Base-by-base conservation (phyloP, 1,284 basidiomycete genomes). In the Schizophyllum commune region DNA sequence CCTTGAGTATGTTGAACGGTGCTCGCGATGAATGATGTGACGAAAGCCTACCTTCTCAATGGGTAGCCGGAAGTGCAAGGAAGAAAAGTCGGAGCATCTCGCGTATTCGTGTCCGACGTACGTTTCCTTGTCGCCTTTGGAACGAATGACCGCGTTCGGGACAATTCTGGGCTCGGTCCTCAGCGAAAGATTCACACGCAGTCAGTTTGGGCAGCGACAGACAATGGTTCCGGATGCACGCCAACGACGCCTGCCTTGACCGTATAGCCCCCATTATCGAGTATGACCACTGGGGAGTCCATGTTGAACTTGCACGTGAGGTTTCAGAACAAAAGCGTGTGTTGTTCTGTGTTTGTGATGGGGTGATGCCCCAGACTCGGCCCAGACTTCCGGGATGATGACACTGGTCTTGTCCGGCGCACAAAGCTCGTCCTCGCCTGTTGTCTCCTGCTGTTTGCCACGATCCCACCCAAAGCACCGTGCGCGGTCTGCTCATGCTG, bases 91-190 rank as follows among this genome's bases (percentile, higher is more conserved):
- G 51, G 75, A 79, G 70, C 92, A 94, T 17, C 75, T 74, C 17
- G 84, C 82, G 61, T 94, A 77, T 70, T 96, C 92, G 68, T 94
- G 89, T 0, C 91, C 91, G 65, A 93, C 83, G 73, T 92, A 95
- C 6, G 86, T 86, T 61, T 77, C 75, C 68, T 86, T 89, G 74
- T 94, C 92, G 22, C 82, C 83, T 71, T 90, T 91, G 47, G 91
- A 91, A 59, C 91, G 83, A 57, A 89, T 83, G 62, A 94, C 83
- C 17, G 89, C 88, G 72, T 96, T 96, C 13, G 85, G 80, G 51
- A 92, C 80, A 27, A 89, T 73, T 61, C 92, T 94, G 65, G 58
- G 17, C 27, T 2, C 61, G 15, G 60, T 52, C n/a, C 57, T 57
- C 15, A 61, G 52, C 32, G 22, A 56, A 19, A 21, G 27, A 61